Evolutionary conservation across 1,284 basidiomycete species (phyloP).

Genomic region (Cutaneotrichosporon dermatis): DNA sequence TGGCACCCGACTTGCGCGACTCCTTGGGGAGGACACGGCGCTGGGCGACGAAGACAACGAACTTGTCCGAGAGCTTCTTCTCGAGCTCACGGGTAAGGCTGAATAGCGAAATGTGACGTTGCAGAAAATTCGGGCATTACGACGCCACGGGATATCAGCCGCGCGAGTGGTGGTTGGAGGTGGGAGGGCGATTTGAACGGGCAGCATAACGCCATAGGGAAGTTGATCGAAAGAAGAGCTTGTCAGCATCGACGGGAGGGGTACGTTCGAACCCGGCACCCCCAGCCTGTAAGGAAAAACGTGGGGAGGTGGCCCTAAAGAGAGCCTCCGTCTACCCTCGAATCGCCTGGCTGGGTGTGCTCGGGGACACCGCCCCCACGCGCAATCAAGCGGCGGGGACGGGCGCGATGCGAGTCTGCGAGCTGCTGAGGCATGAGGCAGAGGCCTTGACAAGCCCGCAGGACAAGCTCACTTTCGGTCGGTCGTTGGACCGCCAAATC

Average conservation of each 20-base stretch:
- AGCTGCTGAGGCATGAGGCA: constrained; percentile 1
- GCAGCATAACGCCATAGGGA: constrained; percentile 6
- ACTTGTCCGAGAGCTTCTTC: constrained; percentile 97
- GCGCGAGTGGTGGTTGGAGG: not conserved
- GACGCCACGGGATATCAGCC: constrained; percentile 9
- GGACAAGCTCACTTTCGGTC: not conserved
- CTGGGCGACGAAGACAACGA: constrained; percentile 98
- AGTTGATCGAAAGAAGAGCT: constrained; percentile 1
- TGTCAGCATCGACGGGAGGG: constrained; percentile 18
- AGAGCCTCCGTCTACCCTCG: constrained; percentile 49
- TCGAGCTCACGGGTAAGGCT: constrained; percentile 95
- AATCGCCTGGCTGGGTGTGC: constrained; percentile 10
- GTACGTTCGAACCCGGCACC: constrained; percentile 13
- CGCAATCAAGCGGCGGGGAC: not conserved
- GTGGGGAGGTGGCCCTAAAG: constrained; percentile 49
- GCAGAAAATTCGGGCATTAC: constrained; percentile 18
- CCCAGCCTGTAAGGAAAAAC: constrained; percentile 13
- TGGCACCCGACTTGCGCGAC: constrained; percentile 82
- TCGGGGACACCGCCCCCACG: constrained; percentile 1
- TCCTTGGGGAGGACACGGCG: constrained; percentile 98
- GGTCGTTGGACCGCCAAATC: too few relatives aligned
- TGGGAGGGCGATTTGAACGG: not conserved
- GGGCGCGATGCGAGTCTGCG: not conserved
- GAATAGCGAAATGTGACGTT: constrained; percentile 13
- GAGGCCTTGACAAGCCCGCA: not conserved